phyloP scores from a whole-genome alignment of 495 filamentous ascomycete species.

The Letharia columbiana region DNA sequence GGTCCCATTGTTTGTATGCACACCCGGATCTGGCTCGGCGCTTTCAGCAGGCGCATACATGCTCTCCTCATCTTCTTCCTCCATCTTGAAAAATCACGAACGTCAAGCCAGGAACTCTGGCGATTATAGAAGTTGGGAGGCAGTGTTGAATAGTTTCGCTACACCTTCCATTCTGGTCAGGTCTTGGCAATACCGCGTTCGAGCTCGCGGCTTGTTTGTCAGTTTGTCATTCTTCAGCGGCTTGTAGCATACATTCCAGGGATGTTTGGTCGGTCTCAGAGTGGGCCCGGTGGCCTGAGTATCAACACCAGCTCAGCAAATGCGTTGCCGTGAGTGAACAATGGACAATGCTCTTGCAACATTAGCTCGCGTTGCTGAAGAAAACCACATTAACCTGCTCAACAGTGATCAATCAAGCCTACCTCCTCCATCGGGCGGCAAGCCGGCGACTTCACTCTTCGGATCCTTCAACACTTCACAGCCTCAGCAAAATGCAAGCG shows the following conservation, averaged over 20 bases:
- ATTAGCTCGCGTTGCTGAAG: background rate
- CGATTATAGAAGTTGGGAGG: background rate
- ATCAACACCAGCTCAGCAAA: constrained; percentile 73
- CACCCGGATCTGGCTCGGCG: constrained; percentile 26
- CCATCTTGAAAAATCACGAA: constrained; percentile 12
- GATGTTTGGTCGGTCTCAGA: constrained; percentile 25
- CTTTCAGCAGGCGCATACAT: constrained; percentile 45
- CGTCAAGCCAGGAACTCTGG: background rate
- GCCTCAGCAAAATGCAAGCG: constrained; percentile 11
- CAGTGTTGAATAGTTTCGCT: background rate
- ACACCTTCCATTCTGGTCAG: background rate
- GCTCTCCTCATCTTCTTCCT: constrained; percentile 47
- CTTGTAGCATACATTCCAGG: constrained; percentile 3
- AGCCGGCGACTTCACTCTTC: constrained; percentile 25
- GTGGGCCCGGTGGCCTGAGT: constrained; percentile 47
- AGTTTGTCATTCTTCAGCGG: background rate
- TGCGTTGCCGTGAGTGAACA: constrained; percentile 55
- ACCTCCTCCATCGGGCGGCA: constrained; percentile 13
- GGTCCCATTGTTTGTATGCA: background rate
- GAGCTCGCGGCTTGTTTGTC: background rate
- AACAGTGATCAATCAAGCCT: constrained; percentile 11
- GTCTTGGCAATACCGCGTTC: background rate
- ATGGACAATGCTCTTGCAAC: constrained; percentile 18
- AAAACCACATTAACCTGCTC: background rate
- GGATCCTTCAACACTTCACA: constrained; percentile 21